Conservation (phyloP, 1,139 yeast genomes). For the Eremothecium gossypii region DNA sequence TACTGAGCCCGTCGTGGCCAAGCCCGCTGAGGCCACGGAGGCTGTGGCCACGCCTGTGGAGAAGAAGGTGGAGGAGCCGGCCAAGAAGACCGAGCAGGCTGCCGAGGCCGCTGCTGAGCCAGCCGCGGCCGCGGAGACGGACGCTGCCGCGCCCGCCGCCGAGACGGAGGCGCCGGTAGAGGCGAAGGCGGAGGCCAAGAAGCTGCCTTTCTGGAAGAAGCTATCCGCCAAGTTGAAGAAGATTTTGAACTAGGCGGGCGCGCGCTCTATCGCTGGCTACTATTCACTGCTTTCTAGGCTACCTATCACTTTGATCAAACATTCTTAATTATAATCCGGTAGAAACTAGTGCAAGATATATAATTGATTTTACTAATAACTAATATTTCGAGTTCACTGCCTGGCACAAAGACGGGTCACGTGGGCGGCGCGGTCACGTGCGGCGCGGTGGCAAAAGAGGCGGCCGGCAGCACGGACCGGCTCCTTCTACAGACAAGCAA, state of each 20-base stretch:
- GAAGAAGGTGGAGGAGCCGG: constrained; percentile 4
- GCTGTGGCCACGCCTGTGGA: constrained; percentile 3
- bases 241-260: constrained; percentile 7
- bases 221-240: constrained; percentile 16
- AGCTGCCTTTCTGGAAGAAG: constrained; percentile 10
- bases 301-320: constrained; percentile 1
- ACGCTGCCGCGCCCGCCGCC: constrained; percentile 12
- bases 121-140: constrained; percentile 11
- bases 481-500: neutral
- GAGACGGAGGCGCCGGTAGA: constrained; percentile 8
- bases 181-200: constrained; percentile 4
- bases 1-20: constrained; percentile 7
- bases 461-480: neutral
- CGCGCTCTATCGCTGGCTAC: neutral
- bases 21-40: constrained; percentile 6
- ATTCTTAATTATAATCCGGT: constrained; percentile 1
- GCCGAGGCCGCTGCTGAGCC: constrained; percentile 17
- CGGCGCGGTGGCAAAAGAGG: neutral
- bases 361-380: constrained; percentile 2
- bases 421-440: neutral
- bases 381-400: neutral
- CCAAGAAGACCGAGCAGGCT: constrained; percentile 24
- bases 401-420: too few species aligned
- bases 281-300: neutral
- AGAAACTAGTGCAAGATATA: constrained; percentile 2